Evolutionary conservation across 140 eudicot species (phyloP), one percentile per base, ranked within the genome.

Genomic region (Cichorium intybus): DNA sequence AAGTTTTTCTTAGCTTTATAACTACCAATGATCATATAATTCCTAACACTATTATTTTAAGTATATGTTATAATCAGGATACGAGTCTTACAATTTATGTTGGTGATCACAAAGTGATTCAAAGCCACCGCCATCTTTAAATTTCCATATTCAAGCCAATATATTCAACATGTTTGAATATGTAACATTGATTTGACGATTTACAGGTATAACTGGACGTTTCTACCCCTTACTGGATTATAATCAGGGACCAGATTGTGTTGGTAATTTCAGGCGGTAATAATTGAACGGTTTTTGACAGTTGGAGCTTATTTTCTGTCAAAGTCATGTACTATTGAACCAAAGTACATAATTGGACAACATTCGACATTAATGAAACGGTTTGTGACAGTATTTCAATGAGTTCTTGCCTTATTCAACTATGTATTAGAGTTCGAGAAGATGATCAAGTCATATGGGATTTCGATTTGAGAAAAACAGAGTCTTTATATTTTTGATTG

Each of bases 311-410:
- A 84, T 72, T 69, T 94, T 46, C 81, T 93, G 28, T 71, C 88
- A 74, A 75, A 97, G 56, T 93, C 99, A 6, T 93, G 97, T 88
- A 86, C 93, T 20, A 78, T 93, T 3, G 99, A 93, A 77, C 97
- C 97, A 23, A 95, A 93, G 72, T 93, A 97, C 88, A 93, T 93
- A 41, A 84, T 93, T 24, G 99, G 99, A 29, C 99, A 93, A 72
- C 95, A 81, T 62, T 93, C 99, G 2, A 86, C 84, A 54, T 85
- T 93, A 2, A 88, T 93, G 99, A 97, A 93, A 78, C 97, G 99
- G 37, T 93, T 97, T 47, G 50, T 93, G 86, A 78, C 81, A 81
- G 37, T 70, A 93, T 75, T 86, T 83, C 83, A 79, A 79, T 0
- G 99, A 93, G 85, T 93, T 71, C 66, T 80, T 93, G 41, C 99